These are phyloP conservation scores for Antrodiella citrinella DNA, from an alignment of 768 basidiomycete genomes.

Conservation along the genomic window DNA sequence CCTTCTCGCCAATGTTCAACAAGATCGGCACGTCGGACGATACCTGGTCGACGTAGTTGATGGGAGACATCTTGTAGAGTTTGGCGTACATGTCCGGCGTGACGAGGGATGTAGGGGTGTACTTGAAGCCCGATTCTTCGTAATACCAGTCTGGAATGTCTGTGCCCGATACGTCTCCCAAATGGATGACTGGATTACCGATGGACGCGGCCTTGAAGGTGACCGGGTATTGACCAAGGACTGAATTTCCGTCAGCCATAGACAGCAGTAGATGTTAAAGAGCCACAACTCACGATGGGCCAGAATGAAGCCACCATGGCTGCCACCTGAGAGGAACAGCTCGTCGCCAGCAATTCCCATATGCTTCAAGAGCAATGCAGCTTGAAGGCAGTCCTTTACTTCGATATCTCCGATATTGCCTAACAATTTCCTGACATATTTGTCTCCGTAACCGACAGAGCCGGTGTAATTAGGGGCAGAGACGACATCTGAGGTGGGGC, in stretches of 20 bases:
- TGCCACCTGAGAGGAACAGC: conserved; percentile 54
- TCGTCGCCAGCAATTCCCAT: conserved; percentile 45
- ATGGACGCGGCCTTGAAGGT: conserved; percentile 55
- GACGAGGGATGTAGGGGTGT: conserved; percentile 28
- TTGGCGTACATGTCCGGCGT: conserved; percentile 35
- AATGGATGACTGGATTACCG: conserved; percentile 64
- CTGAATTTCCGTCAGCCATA: conserved; percentile 23
- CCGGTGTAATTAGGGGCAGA: conserved; percentile 63
- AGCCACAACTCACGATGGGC: conserved; percentile 40
- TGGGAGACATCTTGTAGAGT: conserved; percentile 47
- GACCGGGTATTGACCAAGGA: conserved; percentile 55
- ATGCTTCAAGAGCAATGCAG: conserved; percentile 40
- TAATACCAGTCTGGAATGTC: conserved; percentile 67
- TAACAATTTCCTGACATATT: conserved; percentile 42
- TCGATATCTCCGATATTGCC: conserved; percentile 59
- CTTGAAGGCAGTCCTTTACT: conserved; percentile 54
- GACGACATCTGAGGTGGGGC: conserved; percentile 52
- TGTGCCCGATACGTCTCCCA: conserved; percentile 42
- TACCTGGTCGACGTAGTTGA: conserved; percentile 37
- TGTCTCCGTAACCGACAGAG: conserved; percentile 57
- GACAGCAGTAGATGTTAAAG: neutral
- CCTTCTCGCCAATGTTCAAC: conserved; percentile 50
- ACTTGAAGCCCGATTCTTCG: conserved; percentile 34
- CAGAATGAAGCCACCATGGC: conserved; percentile 62
- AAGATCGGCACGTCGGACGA: conserved; percentile 32